These are phyloP conservation scores for Alternaria sp. DNA, from an alignment of 2,329 filamentous ascomycete genomes.

Conservation along the genomic window DNA sequence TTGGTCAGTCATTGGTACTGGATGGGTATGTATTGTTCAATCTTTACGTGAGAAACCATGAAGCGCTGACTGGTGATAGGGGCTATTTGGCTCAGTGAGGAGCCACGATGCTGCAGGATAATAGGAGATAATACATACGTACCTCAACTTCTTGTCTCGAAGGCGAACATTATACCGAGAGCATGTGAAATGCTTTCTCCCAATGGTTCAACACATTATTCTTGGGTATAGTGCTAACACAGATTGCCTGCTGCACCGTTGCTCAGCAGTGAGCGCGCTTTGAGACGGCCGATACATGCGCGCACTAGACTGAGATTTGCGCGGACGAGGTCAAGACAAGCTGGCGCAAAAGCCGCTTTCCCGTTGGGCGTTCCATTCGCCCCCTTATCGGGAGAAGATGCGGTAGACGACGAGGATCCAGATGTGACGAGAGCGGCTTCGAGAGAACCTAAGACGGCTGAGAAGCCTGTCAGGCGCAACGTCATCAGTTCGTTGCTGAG, in stretches of 20 bases:
- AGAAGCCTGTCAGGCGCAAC: conserved; percentile 12
- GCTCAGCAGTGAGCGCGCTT: conserved; percentile 7
- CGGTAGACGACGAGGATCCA: not conserved
- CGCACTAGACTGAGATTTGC: conserved; percentile 11
- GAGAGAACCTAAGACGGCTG: conserved; percentile 11
- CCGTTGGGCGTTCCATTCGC: not conserved
- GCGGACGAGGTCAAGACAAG: conserved; percentile 12
- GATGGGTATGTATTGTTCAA: conserved; percentile 12
- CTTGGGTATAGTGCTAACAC: not conserved
- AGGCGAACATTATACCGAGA: not conserved
- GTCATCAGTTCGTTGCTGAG: conserved; percentile 16
- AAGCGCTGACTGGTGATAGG: not conserved
- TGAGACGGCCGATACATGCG: conserved; percentile 11
- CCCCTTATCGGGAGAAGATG: conserved; percentile 1
- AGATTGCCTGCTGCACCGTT: not conserved
- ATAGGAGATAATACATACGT: not conserved
- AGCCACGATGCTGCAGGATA: not conserved
- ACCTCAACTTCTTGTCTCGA: not conserved
- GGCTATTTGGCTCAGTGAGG: conserved; percentile 4
- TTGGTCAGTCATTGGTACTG: conserved; percentile 12
- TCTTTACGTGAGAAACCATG: not conserved
- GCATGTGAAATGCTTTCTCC: not conserved
- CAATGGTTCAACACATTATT: not conserved
- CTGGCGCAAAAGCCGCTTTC: conserved; percentile 1
- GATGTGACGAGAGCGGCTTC: conserved; percentile 12